Conservation (phyloP, 345 rosid species). For the Linum usitatissimum region DNA sequence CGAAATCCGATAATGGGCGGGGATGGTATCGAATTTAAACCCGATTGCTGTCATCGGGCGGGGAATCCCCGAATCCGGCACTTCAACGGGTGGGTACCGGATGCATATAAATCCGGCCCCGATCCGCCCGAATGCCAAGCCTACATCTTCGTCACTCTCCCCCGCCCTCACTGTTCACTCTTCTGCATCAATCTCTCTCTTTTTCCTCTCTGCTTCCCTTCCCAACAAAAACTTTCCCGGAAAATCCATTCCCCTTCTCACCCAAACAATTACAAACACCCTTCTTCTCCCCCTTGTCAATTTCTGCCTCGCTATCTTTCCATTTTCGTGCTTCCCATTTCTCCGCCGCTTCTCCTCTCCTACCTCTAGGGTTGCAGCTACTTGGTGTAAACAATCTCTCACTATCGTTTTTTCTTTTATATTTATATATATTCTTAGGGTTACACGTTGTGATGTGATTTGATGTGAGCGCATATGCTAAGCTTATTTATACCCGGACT, state of each 20-base stretch:
- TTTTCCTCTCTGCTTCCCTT: not conserved
- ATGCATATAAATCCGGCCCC: no score
- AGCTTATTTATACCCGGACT: not conserved
- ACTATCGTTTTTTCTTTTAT: slow-evolving; percentile 17
- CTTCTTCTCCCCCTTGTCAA: not conserved
- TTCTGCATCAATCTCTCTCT: slow-evolving; percentile 7
- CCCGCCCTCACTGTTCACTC: slow-evolving; percentile 14
- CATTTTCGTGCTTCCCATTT: not conserved
- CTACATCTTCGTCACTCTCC: no score
- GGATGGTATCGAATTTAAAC: no score
- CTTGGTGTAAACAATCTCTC: slow-evolving; percentile 21
- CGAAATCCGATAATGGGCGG: no score
- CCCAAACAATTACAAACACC: no score
- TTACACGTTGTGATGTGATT: slow-evolving; percentile 15
- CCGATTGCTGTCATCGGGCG: no score
- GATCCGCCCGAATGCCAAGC: no score
- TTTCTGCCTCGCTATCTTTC: not conserved
- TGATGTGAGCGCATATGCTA: slow-evolving; percentile 4
- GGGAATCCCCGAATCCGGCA: no score
- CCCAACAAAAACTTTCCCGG: slow-evolving; percentile 7
- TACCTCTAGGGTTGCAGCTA: slow-evolving; percentile 10
- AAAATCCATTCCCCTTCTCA: not conserved
- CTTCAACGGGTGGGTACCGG: no score
- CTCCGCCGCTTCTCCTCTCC: slow-evolving; percentile 18
- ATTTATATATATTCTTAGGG: not conserved